phyloP scores from a whole-genome alignment of 768 basidiomycete genomes.

The Tephrocybe sp. region DNA sequence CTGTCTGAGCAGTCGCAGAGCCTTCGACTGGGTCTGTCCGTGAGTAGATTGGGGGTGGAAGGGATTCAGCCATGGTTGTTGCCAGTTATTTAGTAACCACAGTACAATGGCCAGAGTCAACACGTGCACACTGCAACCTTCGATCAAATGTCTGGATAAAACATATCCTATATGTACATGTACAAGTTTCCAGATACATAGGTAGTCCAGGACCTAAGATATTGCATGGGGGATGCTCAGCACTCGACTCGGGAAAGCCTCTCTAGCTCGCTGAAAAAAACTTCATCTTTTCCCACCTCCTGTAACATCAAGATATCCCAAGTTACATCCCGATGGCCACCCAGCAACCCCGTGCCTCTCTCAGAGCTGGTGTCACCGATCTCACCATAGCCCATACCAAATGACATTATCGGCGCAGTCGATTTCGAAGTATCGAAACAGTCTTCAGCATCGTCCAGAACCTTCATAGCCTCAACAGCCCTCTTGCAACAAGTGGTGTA shows the following conservation, averaged over 20 bases:
- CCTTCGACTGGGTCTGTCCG: slow-evolving; percentile 37
- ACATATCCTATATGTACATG: not conserved
- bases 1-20: slow-evolving; percentile 17
- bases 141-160: not conserved
- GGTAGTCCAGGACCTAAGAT: too few species aligned
- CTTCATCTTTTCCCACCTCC: slow-evolving; percentile 58
- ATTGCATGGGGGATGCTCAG: slow-evolving; percentile 38
- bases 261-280: slow-evolving; percentile 77
- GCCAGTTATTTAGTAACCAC: too few species aligned
- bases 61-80: slow-evolving; percentile 37
- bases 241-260: slow-evolving; percentile 72
- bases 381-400: slow-evolving; percentile 86
- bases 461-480: slow-evolving; percentile 73
- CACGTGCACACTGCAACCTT: not conserved
- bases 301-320: slow-evolving; percentile 72
- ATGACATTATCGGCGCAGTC: slow-evolving; percentile 60
- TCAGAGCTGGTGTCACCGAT: slow-evolving; percentile 62
- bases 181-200: too few species aligned
- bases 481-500: slow-evolving; percentile 60
- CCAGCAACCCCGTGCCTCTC: slow-evolving; percentile 72
- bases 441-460: slow-evolving; percentile 75
- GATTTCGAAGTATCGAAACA: slow-evolving; percentile 67
- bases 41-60: slow-evolving; percentile 62
- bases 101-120: too few species aligned
- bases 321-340: slow-evolving; percentile 65